Evolutionary conservation across 345 rosid species (phyloP), one percentile per base, ranked within the genome.

Genomic region (Melastoma malabathricum): DNA sequence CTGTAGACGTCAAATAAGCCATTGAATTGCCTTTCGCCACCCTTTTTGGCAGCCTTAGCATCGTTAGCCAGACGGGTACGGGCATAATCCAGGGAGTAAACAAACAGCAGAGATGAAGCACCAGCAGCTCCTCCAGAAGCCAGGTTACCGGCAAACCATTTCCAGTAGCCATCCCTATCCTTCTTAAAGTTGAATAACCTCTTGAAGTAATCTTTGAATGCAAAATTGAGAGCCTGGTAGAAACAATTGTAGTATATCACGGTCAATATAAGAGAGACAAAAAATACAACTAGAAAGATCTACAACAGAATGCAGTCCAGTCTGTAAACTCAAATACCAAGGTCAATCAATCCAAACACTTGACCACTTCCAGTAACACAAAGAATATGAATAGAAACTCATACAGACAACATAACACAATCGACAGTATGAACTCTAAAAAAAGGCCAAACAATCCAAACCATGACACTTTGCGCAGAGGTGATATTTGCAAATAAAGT

Each of bases 81-180:
- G 9, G 72, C 81, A 60, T 60, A 78, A 59, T 77, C 83, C 64
- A 77, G 55, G n/a, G 83, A 74, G 50, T 77, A 77, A 6, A 77
- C 83, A 45, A 78, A 75, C 0, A 78, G 59, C 38, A 67, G 76
- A 9, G 84, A 78, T 19, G 84, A 64, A 54, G 81, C 84, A 43
- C 81, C 84, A 55, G 84, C 84, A 43, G 73, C 70, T 29, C 78
- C 84, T 64, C 84, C 84, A 44, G 84, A 78, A 19, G 83, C 83
- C 78, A 78, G 60, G 61, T 78, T 78, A 50, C 83, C 80, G 19
- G 74, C 80, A 59, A 77, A 77, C 83, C 83, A 77, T 54, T 74
- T 77, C 80, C 80, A 77, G 59, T 74, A 77, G 15, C 77, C 78
- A 57, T 78, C 84, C 47, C 52, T 65, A 58, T 77, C 83, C 54